Evolutionary conservation across 352 stramenopile genomes (phyloP), one percentile per base, ranked within the genome.

Genomic region (Discostella stelligera): DNA sequence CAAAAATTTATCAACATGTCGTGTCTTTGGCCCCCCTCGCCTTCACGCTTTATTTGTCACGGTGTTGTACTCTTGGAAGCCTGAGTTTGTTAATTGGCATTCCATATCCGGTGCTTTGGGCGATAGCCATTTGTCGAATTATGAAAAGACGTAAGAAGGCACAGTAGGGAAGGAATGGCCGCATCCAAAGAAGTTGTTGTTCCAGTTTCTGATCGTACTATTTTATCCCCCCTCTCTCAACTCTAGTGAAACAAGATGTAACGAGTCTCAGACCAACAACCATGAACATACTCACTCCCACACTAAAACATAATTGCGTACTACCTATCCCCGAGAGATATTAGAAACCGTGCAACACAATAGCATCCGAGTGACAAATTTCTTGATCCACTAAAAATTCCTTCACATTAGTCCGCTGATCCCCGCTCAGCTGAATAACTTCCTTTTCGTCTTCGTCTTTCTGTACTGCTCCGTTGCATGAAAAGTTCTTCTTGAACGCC

Each of bases 401-500:
- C 83, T 97, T 97, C 48, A 99, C 97, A 91, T 99, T 99, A 55
- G 95, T 98, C 84, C 97, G 90, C 89, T 99, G 97, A 91, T 99
- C 97, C 65, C 97, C 97, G 58, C 95, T 98, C 39, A 99, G 91
- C 88, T 99, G 97, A 86, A 99, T 98, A 79, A 99, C 97, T 84
- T 99, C 97, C 61, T 96, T 90, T 32, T 96, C 87, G 77, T 99
- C 96, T 62, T 98, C 93, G 86, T 99, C 97, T 79, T 98, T 98
- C 60, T 98, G 96, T 44, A 99, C 96, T 64, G 96, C 96, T 65
- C 97, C 97, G 90, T 99, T 99, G 91, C 97, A 99, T 83, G 94
- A 98, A 84, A 99, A 99, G 89, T 98, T 99, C 92, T 99, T 99
- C 94, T 99, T 99, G 84, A 99, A 98, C 55, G 97, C 97, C 89